Evolutionary conservation across 306 rosid genomes (phyloP), one percentile per base, ranked within the genome.

Genomic region (Argentina anserina): DNA sequence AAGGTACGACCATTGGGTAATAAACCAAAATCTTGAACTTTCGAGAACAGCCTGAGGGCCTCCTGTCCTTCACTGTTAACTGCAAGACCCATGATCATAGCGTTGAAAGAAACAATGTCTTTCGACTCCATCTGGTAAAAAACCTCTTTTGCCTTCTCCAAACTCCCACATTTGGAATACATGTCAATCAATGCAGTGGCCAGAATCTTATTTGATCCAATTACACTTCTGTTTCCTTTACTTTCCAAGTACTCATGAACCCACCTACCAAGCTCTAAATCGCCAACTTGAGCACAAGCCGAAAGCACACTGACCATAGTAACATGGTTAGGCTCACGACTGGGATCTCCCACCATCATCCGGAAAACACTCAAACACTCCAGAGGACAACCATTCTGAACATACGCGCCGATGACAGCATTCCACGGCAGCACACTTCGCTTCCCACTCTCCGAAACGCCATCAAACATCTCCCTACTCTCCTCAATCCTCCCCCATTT

Each of bases 51-150:
- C 75, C 56, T 70, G 72, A 88, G 68, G 63, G 90, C 90, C 69
- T 82, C 85, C 67, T 74, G 82, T 74, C 85, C 90, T 68, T 86
- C 76, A 50, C 94, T 80, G 29, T 88, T 82, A 4, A 83, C 80
- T 52, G 89, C 93, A 74, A 86, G 87, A 72, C 93, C 89, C 90
- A 88, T 86, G 71, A 88, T 79, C 87, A 86, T 86, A 65, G 86
- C 86, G 50, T 86, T 88, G 81, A 86, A 84, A 29, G 85, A 81
- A 79, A 88, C 87, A 56, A 72, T 81, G 78, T 88, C 90, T 86
- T 86, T 84, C 62, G 70, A 69, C 65, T 64, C 52, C 79, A 87
- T 70, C 62, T 75, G 75, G 75, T 86, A 74, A 78, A 89, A 88
- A 81, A 88, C 89, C 73, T 80, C 78, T 72, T 84, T 84, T 70